A percentile compares a stretch with the other conserved stretches of the same genome.
These are phyloP conservation scores for Hyphopichia burtonii DNA, from an alignment of 1,139 yeast genomes.

Conservation along the genomic window DNA sequence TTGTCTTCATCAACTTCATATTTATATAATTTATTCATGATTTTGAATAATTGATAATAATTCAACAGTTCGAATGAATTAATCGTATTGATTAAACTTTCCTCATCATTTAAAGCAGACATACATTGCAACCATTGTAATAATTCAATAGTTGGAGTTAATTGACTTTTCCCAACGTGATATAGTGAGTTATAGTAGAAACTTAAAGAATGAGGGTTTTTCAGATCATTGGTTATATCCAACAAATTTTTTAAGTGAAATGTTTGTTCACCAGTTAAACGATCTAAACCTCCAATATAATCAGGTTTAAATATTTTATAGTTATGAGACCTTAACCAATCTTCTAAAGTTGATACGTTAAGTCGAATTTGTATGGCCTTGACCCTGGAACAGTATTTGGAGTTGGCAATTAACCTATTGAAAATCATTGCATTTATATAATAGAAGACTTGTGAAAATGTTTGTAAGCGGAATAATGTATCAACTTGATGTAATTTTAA, in stretches of 20 bases:
- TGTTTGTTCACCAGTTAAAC: slow-evolving; percentile 9
- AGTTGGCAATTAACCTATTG: slow-evolving; percentile 66
- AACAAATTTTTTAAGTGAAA: slow-evolving; percentile 23
- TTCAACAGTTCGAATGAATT: slow-evolving; percentile 60
- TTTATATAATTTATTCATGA: slow-evolving; percentile 67
- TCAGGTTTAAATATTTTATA: slow-evolving; percentile 51
- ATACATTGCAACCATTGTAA: slow-evolving; percentile 90
- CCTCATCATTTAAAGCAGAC: slow-evolving; percentile 58
- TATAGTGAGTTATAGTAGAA: slow-evolving; percentile 59
- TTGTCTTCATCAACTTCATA: slow-evolving; percentile 80
- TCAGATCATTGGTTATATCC: slow-evolving; percentile 12
- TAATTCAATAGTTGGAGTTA: slow-evolving; percentile 74
- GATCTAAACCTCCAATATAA: slow-evolving; percentile 22
- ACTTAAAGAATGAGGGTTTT: slow-evolving; percentile 31
- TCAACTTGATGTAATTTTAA: slow-evolving; percentile 80
- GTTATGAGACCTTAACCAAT: slow-evolving; percentile 87
- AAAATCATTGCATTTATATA: slow-evolving; percentile 75
- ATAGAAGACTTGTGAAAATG: slow-evolving; percentile 74
- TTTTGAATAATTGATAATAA: slow-evolving; percentile 68
- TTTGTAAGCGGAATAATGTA: slow-evolving; percentile 70
- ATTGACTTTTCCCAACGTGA: slow-evolving; percentile 61
- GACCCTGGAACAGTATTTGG: slow-evolving; percentile 71
- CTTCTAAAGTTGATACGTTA: slow-evolving; percentile 82
- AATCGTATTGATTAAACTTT: slow-evolving; percentile 55
- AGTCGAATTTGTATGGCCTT: slow-evolving; percentile 88